Conservation (phyloP, 768 basidiomycete genomes). For the Hortiboletus campestris region DNA sequence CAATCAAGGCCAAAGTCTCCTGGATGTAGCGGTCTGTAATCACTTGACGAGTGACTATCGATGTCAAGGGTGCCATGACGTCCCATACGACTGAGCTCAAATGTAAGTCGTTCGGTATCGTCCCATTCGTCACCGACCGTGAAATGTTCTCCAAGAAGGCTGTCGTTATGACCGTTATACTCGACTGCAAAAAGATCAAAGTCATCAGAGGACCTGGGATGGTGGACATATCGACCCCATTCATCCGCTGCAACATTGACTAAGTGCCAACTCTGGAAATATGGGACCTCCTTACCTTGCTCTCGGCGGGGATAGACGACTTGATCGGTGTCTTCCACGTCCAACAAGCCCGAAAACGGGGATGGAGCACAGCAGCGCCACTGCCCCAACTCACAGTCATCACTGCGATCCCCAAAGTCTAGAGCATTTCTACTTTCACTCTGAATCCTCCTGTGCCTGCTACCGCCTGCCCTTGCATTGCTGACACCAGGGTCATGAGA, state of each 20-base stretch:
- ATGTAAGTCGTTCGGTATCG: slow-evolving; percentile 19
- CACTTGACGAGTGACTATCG: not conserved
- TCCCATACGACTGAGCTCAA: slow-evolving; percentile 16
- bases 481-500: not conserved
- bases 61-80: not conserved
- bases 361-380: slow-evolving; percentile 28
- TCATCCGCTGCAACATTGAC: slow-evolving; percentile 22
- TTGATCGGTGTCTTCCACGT: slow-evolving; percentile 21
- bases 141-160: slow-evolving; percentile 26
- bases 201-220: slow-evolving; percentile 6
- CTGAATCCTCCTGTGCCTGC: slow-evolving; percentile 48
- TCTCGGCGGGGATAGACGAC: slow-evolving; percentile 30
- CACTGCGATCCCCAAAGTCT: slow-evolving; percentile 30
- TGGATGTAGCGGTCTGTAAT: slow-evolving; percentile 5
- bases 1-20: slow-evolving; percentile 8
- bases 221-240: slow-evolving; percentile 23
- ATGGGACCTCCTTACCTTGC: slow-evolving; percentile 15
- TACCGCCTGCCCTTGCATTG: slow-evolving; percentile 13
- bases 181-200: slow-evolving; percentile 23
- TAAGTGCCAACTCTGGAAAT: slow-evolving; percentile 7
- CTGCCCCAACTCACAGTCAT: slow-evolving; percentile 20
- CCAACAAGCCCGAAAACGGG: slow-evolving; percentile 11
- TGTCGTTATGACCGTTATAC: slow-evolving; percentile 24
- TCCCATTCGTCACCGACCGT: slow-evolving; percentile 21
- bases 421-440: slow-evolving; percentile 43